Evolutionary conservation across 1,139 yeast genomes (phyloP), one percentile per base, ranked within the genome.

Genomic region (Saccharomyces hybrid): DNA sequence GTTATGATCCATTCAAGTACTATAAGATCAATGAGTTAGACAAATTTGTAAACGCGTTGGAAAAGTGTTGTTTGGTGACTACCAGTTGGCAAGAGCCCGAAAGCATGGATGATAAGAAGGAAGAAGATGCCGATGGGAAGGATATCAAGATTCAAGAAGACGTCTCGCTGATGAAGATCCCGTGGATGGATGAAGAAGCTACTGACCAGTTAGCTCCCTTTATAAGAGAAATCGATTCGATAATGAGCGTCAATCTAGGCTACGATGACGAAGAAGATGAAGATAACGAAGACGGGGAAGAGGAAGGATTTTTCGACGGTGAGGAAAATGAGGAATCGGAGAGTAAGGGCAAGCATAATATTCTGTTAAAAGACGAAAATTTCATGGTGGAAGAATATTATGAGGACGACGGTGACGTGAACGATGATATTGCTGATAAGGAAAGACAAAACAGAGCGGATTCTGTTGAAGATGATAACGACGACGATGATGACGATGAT

Each of bases 101-200:
- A 19, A 19, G 4, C 23, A 19, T 19, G 3, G 54, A 52, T 2
- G 41, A 52, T 1, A 44, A 51, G 9, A 19, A 19, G 23, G 23
- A 19, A 19, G 23, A 19, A 19, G 23, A 19, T 3, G 23, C 23
- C 23, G 23, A 19, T 19, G 47, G 52, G 27, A 51, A 54, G 23
- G 51, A 52, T 5, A 64, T 58, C 48, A 68, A 63, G 3, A 54
- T 60, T 5, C 44, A 38, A 16, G 71, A 70, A 46, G 70, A 71
- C 13, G 68, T 71, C 1, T 60, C 73, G 1, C 55, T 73, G 56
- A 68, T 74, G 0, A 77, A 72, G 55, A 78, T 80, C 14, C 77
- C 79, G 2, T 80, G 83, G 83, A 62, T 78, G 31, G 69, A 69
- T 14, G 70, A 67, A 26, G 62, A 59, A 3, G 64, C 64, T 7